These are phyloP conservation scores for Tricholoma flavovirens DNA, from an alignment of 768 basidiomycete genomes.

Conservation along the genomic window DNA sequence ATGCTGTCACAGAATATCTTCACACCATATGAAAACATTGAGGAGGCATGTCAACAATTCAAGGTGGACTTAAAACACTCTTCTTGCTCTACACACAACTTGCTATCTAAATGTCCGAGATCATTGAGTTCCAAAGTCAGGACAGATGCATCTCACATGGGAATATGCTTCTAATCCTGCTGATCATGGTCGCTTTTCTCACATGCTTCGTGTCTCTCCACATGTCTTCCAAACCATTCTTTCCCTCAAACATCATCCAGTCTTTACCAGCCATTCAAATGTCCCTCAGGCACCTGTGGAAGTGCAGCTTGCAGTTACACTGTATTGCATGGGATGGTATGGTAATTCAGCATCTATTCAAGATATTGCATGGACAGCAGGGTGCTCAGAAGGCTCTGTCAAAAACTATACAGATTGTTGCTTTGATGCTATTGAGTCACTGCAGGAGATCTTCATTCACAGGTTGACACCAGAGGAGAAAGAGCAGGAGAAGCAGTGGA, in stretches of 20 bases:
- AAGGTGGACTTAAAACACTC: too few species aligned
- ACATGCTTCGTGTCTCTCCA: slow-evolving; percentile 15
- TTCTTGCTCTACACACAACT: too few species aligned
- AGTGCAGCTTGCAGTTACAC: slow-evolving; percentile 12
- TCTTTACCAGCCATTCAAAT: slow-evolving; percentile 8
- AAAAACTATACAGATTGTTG: too few species aligned
- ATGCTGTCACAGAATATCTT: too few species aligned
- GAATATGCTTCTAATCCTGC: slow-evolving; percentile 9
- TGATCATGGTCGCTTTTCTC: slow-evolving; percentile 11
- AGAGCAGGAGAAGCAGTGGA: too few species aligned
- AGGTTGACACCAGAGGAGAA: too few species aligned
- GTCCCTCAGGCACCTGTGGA: slow-evolving; percentile 13
- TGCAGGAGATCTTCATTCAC: too few species aligned
- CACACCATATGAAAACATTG: too few species aligned
- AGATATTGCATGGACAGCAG: slow-evolving; percentile 1
- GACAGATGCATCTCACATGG: slow-evolving; percentile 16
- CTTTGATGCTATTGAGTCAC: too few species aligned
- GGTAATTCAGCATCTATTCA: slow-evolving; percentile 13
- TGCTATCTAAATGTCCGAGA: too few species aligned
- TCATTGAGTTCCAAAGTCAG: slow-evolving; percentile 10
- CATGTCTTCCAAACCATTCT: not conserved
- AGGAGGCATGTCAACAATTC: slow-evolving; percentile 11
- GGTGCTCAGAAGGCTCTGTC: too few species aligned
- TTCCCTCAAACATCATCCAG: too few species aligned
- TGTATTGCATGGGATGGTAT: slow-evolving; percentile 12